These are phyloP conservation scores for Halenospora varia DNA, from an alignment of 495 filamentous ascomycete species.

Conservation along the genomic window DNA sequence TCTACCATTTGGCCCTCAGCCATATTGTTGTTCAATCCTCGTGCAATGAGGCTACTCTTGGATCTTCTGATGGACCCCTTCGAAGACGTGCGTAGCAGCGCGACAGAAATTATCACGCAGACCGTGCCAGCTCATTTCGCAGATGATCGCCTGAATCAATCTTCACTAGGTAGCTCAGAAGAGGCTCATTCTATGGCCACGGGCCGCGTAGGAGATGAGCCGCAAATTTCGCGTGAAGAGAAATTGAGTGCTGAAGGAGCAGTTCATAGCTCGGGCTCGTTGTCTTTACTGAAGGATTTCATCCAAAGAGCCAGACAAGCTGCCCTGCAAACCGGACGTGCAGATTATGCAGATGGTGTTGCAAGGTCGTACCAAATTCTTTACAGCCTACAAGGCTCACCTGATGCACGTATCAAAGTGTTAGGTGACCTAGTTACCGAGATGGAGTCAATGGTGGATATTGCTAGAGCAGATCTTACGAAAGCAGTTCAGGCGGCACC, in stretches of 20 bases:
- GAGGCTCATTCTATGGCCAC: not conserved
- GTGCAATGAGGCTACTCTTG: conserved; percentile 60
- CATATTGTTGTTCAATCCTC: conserved; percentile 23
- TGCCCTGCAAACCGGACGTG: conserved; percentile 63
- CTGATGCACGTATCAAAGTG: conserved; percentile 5
- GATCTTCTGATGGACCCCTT: conserved; percentile 85
- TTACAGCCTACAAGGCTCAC: conserved; percentile 27
- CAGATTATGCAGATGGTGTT: conserved; percentile 82
- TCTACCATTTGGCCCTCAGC: conserved; percentile 17
- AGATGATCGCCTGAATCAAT: not conserved
- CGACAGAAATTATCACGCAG: conserved; percentile 52
- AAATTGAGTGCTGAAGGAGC: no score
- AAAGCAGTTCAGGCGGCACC: conserved; percentile 59
- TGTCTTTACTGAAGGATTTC: conserved; percentile 13
- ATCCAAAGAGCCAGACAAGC: conserved; percentile 50
- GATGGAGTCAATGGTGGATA: conserved; percentile 53
- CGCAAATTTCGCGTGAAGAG: no score
- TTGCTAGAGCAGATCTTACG: conserved; percentile 53
- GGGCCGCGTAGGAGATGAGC: no score
- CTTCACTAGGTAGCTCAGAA: no score
- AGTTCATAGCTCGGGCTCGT: not conserved
- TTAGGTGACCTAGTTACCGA: conserved; percentile 8
- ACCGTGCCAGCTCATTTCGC: conserved; percentile 11
- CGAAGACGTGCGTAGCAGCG: conserved; percentile 77
- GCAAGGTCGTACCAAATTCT: conserved; percentile 58